These are phyloP conservation scores for Erigeron canadensis DNA, from an alignment of 129 eudicot species.

Conservation along the genomic window DNA sequence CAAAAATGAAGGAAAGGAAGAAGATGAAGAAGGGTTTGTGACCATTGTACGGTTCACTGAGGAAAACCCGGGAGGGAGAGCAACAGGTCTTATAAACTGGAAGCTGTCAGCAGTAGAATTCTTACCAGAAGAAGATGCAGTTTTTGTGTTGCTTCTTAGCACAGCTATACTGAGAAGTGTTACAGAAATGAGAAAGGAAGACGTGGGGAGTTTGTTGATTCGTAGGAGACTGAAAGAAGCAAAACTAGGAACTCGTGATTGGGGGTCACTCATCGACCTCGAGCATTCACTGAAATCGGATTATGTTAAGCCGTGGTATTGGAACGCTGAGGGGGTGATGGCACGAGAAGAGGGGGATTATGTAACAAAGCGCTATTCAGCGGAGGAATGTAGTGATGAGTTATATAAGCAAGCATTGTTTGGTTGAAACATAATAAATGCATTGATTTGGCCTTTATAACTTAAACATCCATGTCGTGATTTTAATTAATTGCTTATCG, in stretches of 20 bases:
- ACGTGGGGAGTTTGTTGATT: slow-evolving; percentile 63
- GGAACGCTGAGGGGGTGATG: slow-evolving; percentile 54
- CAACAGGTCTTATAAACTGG: slow-evolving; percentile 91
- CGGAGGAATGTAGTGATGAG: slow-evolving; percentile 84
- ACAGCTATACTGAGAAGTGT: slow-evolving; percentile 54
- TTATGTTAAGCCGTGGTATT: slow-evolving; percentile 76
- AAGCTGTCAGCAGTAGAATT: slow-evolving; percentile 61
- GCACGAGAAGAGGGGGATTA: slow-evolving; percentile 49
- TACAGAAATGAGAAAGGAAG: slow-evolving; percentile 67
- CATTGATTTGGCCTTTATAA: too few species aligned
- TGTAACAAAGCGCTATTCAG: slow-evolving; percentile 39
- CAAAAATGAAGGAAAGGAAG: slow-evolving; percentile 21
- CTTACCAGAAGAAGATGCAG: slow-evolving; percentile 82
- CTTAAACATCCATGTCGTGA: not conserved
- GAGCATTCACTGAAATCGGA: slow-evolving; percentile 40
- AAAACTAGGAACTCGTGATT: slow-evolving; percentile 59
- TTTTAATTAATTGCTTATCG: too few species aligned
- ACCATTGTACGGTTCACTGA: slow-evolving; percentile 73
- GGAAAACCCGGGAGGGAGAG: slow-evolving; percentile 75
- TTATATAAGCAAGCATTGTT: slow-evolving; percentile 64
- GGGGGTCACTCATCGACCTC: slow-evolving; percentile 79
- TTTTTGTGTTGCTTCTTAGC: slow-evolving; percentile 57
- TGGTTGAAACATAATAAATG: slow-evolving; percentile 28
- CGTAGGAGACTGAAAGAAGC: slow-evolving; percentile 72
- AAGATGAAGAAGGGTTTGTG: slow-evolving; percentile 65